phyloP scores from a whole-genome alignment of 2,329 filamentous ascomycete genomes.

The Knoxdaviesia capensis region DNA sequence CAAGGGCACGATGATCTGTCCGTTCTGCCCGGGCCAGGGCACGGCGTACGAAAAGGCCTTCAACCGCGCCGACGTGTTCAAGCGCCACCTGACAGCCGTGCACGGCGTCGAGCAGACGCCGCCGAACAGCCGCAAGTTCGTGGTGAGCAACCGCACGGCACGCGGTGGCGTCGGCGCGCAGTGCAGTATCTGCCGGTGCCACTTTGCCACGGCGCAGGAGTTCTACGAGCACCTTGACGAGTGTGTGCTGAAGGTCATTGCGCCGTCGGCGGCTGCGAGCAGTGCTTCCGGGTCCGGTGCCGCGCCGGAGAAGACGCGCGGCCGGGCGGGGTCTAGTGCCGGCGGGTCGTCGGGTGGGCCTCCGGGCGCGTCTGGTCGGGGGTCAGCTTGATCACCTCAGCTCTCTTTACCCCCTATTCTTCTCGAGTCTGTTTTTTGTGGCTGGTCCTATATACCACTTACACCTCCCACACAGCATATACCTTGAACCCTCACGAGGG shows the following conservation, averaged over 20 bases:
- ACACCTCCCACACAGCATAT: too few species aligned
- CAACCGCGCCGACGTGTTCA: constrained; percentile 93
- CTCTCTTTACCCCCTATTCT: background rate
- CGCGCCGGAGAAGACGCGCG: background rate
- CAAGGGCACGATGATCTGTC: constrained; percentile 94
- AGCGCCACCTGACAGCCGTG: constrained; percentile 79
- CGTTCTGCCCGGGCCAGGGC: constrained; percentile 79
- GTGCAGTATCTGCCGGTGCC: constrained; percentile 72
- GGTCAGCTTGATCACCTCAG: background rate
- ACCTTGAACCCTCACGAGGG: too few species aligned
- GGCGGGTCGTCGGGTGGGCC: constrained; percentile 2
- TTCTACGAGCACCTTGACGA: constrained; percentile 90
- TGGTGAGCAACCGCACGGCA: constrained; percentile 10
- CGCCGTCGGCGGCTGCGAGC: constrained; percentile 14
- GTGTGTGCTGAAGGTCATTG: constrained; percentile 38
- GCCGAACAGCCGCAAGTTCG: constrained; percentile 68
- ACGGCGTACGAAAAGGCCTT: constrained; percentile 86
- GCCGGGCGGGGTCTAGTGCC: background rate
- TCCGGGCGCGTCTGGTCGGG: constrained; percentile 1
- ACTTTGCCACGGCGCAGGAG: constrained; percentile 73
- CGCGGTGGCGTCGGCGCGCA: constrained; percentile 41
- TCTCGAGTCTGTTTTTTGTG: background rate
- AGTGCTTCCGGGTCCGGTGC: background rate
- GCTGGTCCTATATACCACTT: background rate
- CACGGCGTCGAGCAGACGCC: constrained; percentile 90